phyloP scores from a whole-genome alignment of 345 rosid species.

The Rubroshorea leprosula region DNA sequence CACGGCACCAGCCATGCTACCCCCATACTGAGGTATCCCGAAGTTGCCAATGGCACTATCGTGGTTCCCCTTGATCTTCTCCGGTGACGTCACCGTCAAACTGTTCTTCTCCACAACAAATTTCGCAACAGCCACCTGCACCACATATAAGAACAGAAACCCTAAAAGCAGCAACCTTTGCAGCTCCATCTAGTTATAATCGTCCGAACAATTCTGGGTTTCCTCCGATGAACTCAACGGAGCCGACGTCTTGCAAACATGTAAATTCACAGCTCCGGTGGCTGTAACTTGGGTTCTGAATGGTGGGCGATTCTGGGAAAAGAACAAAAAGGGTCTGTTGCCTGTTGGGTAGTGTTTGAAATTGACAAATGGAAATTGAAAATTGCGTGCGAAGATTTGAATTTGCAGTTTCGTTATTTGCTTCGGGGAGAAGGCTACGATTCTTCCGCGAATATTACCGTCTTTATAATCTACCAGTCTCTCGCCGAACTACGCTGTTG shows the following conservation, averaged over 20 bases:
- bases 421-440: neutral
- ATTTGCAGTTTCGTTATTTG: neutral
- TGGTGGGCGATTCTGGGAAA: neutral
- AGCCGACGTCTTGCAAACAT: too few species aligned
- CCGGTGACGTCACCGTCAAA: conserved; percentile 82
- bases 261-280: neutral
- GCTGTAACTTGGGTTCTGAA: neutral
- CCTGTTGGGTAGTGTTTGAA: neutral
- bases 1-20: conserved; percentile 93
- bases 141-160: conserved; percentile 28
- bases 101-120: conserved; percentile 99
- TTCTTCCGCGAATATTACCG: too few species aligned
- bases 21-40: conserved; percentile 98
- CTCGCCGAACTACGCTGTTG: neutral
- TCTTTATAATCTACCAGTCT: neutral
- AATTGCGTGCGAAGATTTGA: neutral
- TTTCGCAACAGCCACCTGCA: conserved; percentile 29
- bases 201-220: too few species aligned
- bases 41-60: conserved; percentile 97
- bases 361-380: neutral
- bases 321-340: neutral
- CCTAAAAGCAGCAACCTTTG: conserved; percentile 31
- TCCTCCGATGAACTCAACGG: neutral
- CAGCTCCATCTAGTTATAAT: conserved; percentile 30
- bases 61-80: conserved; percentile 73